A percentile compares a stretch with the other conserved stretches of the same genome.
These are phyloP conservation scores for Cladosporium sp. DNA, from an alignment of 2,329 filamentous ascomycete genomes.

Conservation along the genomic window DNA sequence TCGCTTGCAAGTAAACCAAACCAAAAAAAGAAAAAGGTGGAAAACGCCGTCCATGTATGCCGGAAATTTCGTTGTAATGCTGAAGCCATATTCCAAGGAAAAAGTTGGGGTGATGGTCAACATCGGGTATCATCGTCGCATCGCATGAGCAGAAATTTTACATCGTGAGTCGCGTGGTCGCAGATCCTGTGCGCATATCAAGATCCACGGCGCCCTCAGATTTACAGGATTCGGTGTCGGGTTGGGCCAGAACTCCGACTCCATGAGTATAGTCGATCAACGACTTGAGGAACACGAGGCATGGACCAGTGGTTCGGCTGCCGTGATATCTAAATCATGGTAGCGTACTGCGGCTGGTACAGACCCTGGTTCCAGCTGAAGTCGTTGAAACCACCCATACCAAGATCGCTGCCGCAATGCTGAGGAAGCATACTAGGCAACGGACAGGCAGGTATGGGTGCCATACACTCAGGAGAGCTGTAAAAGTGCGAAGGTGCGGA, in stretches of 20 bases:
- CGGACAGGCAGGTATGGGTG: conserved; percentile 71
- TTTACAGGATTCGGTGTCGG: conserved; percentile 28
- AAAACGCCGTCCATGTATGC: conserved; percentile 53
- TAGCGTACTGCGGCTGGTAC: conserved; percentile 66
- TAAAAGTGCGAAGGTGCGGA: conserved; percentile 60
- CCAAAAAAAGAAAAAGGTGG: conserved; percentile 34
- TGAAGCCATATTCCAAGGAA: conserved; percentile 17
- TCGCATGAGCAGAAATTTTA: conserved; percentile 35
- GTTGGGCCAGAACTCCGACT: conserved; percentile 40
- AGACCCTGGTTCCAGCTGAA: conserved; percentile 88
- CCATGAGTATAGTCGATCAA: conserved; percentile 25
- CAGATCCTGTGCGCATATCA: conserved; percentile 38
- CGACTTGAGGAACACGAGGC: conserved; percentile 15
- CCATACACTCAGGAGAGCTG: conserved; percentile 69
- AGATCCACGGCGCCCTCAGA: conserved; percentile 23
- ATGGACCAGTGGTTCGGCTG: conserved; percentile 11
- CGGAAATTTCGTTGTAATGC: conserved; percentile 23
- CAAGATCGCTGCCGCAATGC: conserved; percentile 68
- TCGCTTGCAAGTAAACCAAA: conserved; percentile 24
- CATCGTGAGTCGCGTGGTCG: conserved; percentile 39
- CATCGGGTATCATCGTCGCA: conserved; percentile 37
- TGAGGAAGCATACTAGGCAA: conserved; percentile 84
- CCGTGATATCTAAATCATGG: conserved; percentile 61
- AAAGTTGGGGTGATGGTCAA: conserved; percentile 32
- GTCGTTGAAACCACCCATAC: conserved; percentile 61